These are phyloP conservation scores for Bipolaris zeicola DNA, from an alignment of 2,329 filamentous ascomycete genomes.

Conservation along the genomic window DNA sequence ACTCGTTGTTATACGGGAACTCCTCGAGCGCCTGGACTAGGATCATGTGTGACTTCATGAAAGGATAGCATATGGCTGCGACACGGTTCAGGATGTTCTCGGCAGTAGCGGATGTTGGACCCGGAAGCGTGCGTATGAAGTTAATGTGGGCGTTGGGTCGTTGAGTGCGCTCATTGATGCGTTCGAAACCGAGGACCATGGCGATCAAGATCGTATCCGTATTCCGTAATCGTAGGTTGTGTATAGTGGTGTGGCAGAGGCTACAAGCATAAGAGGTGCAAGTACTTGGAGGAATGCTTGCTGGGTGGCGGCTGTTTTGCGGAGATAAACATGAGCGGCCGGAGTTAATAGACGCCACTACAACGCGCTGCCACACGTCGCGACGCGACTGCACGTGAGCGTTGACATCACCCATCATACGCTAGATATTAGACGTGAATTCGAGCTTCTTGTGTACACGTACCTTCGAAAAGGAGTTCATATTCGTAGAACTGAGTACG, in stretches of 20 bases:
- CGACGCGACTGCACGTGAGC: background rate
- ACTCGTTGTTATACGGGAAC: conserved; percentile 79
- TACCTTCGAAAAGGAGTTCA: too few species aligned
- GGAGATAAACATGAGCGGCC: conserved; percentile 1
- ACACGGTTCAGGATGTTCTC: conserved; percentile 46
- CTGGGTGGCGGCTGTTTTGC: background rate
- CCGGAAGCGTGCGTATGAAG: conserved; percentile 81
- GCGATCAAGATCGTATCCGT: conserved; percentile 11
- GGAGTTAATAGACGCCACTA: conserved; percentile 10
- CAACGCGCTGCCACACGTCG: conserved; percentile 3
- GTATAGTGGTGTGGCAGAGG: background rate
- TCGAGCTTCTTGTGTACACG: too few species aligned
- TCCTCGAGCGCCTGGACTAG: conserved; percentile 70
- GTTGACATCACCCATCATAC: background rate
- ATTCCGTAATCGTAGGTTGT: background rate
- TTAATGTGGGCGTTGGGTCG: conserved; percentile 79
- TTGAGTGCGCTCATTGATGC: conserved; percentile 75
- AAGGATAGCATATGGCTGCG: conserved; percentile 73
- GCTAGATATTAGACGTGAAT: too few species aligned
- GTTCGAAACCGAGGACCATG: conserved; percentile 80
- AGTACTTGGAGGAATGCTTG: background rate
- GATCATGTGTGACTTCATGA: conserved; percentile 55
- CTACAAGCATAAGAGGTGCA: background rate
- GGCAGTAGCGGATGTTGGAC: conserved; percentile 51
- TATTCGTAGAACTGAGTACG: too few species aligned